phyloP scores from a whole-genome alignment of 1,284 basidiomycete species.

The Sporisorium sorghi region DNA sequence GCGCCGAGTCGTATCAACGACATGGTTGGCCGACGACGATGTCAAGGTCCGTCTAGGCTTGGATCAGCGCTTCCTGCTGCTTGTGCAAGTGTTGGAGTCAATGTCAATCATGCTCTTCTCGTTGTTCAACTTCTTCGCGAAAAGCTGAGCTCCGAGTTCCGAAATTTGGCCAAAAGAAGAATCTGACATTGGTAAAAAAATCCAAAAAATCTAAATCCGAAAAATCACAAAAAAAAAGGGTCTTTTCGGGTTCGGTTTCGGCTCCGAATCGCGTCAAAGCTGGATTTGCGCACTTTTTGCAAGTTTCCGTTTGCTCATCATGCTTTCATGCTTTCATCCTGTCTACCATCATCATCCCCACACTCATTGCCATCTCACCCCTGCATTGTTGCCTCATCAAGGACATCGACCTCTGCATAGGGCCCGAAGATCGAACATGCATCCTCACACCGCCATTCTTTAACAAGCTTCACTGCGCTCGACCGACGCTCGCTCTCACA shows the following conservation, averaged over 20 bases:
- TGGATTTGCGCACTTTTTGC: constrained; percentile 23
- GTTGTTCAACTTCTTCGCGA: constrained; percentile 2
- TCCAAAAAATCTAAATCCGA: neutral
- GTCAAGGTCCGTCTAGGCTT: too few relatives aligned
- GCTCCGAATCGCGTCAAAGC: constrained; percentile 30
- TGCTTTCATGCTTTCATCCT: too few relatives aligned
- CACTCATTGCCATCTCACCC: neutral
- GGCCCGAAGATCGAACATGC: neutral
- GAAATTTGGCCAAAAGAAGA: neutral
- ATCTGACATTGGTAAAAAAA: constrained; percentile 3
- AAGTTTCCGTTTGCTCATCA: constrained; percentile 1
- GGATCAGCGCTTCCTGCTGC: too few relatives aligned
- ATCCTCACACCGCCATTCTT: too few relatives aligned
- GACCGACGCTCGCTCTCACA: neutral
- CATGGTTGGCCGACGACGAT: constrained; percentile 6
- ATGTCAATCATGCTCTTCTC: neutral
- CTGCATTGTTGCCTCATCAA: neutral
- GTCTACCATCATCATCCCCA: constrained; percentile 13
- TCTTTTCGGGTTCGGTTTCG: constrained; percentile 8
- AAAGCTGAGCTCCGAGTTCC: neutral
- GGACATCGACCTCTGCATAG: neutral
- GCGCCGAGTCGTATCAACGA: constrained; percentile 10
- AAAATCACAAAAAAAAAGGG: neutral
- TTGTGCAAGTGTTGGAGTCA: neutral
- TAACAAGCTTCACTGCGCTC: neutral